phyloP scores from a whole-genome alignment of 352 stramenopile genomes.

The Globisporangium spiculum region DNA sequence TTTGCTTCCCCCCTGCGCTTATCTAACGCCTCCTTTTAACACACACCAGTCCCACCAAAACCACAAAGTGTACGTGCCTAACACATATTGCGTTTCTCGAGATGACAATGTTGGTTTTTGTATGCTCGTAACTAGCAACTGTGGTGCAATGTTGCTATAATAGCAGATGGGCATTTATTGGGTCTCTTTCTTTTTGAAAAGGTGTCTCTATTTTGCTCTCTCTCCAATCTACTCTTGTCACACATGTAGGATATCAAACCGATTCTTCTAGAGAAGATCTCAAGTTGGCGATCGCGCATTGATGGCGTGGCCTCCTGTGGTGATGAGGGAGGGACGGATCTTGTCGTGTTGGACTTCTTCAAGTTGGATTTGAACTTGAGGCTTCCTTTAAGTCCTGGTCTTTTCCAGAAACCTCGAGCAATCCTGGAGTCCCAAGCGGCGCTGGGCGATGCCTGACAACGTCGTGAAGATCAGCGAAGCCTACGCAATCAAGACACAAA shows the following conservation, averaged over 20 bases:
- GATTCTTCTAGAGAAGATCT: too few species aligned
- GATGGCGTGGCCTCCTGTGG: not conserved
- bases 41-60: conserved; percentile 1
- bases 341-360: not conserved
- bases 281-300: not conserved
- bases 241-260: not conserved
- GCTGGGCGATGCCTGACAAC: conserved; percentile 17
- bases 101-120: conserved; percentile 2
- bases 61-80: conserved; percentile 5
- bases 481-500: conserved; percentile 10
- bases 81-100: conserved; percentile 4
- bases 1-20: not conserved
- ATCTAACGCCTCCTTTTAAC: not conserved
- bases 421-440: conserved; percentile 5
- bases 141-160: not conserved
- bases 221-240: not conserved
- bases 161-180: conserved; percentile 1
- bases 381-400: not conserved
- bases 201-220: not conserved
- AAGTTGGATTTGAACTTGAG: not conserved
- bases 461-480: conserved; percentile 16
- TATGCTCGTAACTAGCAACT: not conserved
- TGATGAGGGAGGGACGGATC: not conserved
- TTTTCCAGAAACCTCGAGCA: conserved; percentile 19
- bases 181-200: not conserved